phyloP scores from a whole-genome alignment of 2,329 filamentous ascomycete genomes.

The Penicillium hordei region DNA sequence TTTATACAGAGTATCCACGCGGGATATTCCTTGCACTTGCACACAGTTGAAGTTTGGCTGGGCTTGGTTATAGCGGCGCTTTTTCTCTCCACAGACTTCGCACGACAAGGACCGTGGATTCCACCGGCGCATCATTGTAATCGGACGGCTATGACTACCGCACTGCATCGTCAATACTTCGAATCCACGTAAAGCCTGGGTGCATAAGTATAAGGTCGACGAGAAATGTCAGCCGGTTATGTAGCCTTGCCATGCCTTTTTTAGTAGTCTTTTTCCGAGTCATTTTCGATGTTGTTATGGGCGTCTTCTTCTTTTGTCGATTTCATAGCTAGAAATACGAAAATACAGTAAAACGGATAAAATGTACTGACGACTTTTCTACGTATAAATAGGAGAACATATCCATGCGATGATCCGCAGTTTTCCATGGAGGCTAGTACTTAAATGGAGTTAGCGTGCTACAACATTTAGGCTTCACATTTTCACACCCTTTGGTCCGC shows the following conservation, averaged over 20 bases:
- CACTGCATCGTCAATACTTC: conserved; percentile 12
- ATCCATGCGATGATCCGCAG: not conserved
- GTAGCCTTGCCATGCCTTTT: not conserved
- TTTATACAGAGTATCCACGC: conserved; percentile 20
- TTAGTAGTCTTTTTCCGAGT: not conserved
- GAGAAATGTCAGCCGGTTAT: not conserved
- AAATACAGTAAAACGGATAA: not conserved
- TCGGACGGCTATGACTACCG: conserved; percentile 7
- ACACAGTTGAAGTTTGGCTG: conserved; percentile 25
- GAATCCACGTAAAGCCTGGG: not conserved
- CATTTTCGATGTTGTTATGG: not conserved
- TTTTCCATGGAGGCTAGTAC: not conserved
- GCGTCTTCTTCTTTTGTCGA: not conserved
- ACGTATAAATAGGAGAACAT: too few species aligned
- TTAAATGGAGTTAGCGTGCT: not conserved
- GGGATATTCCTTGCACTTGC: conserved; percentile 17
- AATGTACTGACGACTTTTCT: too few species aligned
- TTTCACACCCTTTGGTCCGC: not conserved
- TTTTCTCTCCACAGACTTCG: conserved; percentile 22
- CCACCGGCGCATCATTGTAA: conserved; percentile 38
- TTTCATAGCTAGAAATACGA: not conserved
- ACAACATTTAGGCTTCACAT: not conserved
- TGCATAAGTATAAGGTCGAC: not conserved
- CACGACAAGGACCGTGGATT: conserved; percentile 20
- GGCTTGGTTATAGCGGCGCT: conserved; percentile 23